These are phyloP conservation scores for Arabidopsis hybrid DNA, from an alignment of 441 rosid genomes.

Conservation along the genomic window DNA sequence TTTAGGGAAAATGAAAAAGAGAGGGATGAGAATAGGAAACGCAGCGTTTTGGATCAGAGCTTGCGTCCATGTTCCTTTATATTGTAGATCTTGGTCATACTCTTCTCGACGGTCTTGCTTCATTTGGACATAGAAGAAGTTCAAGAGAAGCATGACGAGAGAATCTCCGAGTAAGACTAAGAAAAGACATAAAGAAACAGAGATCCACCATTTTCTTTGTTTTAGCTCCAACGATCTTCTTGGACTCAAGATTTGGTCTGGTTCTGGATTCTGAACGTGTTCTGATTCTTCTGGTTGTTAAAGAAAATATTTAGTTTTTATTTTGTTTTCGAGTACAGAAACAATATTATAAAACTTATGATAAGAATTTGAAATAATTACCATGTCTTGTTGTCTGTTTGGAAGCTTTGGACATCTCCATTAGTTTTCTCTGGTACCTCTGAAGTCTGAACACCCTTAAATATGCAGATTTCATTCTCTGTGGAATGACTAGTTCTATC, in stretches of 20 bases:
- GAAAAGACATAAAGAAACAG: conserved; percentile 34
- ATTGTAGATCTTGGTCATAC: conserved; percentile 36
- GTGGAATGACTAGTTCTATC: neutral
- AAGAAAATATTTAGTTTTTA: too few relatives aligned
- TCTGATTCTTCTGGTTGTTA: conserved; percentile 26
- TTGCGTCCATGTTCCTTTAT: conserved; percentile 45
- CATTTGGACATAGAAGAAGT: conserved; percentile 41
- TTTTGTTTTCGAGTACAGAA: too few relatives aligned
- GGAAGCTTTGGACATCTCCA: conserved; percentile 24
- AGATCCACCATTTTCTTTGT: conserved; percentile 45
- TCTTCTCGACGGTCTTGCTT: neutral
- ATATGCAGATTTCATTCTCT: neutral
- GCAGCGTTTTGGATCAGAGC: conserved; percentile 48
- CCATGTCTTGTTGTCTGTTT: neutral
- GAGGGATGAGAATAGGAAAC: conserved; percentile 50
- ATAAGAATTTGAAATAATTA: too few relatives aligned
- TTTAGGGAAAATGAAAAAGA: conserved; percentile 36
- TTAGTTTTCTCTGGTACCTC: neutral
- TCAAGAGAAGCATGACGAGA: conserved; percentile 41
- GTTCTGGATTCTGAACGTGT: conserved; percentile 26
- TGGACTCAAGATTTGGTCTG: conserved; percentile 31
- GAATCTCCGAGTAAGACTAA: conserved; percentile 42
- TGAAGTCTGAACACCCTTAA: too few relatives aligned
- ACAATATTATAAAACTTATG: too few relatives aligned
- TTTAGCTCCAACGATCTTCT: conserved; percentile 25